These are phyloP conservation scores for Astrocystis sublimbata DNA, from an alignment of 495 filamentous ascomycete species.

Conservation along the genomic window DNA sequence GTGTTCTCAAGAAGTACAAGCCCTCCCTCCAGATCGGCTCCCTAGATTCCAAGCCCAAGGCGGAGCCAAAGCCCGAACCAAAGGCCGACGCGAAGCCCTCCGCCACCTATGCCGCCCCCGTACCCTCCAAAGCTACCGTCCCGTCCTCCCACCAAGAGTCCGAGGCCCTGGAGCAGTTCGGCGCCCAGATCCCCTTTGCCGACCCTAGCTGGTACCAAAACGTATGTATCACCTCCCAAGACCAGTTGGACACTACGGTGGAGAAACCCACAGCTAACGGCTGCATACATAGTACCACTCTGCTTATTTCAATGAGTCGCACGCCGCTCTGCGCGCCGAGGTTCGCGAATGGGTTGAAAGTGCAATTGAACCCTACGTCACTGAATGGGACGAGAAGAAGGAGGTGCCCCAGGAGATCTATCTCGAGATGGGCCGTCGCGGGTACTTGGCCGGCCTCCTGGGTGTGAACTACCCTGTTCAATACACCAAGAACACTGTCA, in stretches of 20 bases:
- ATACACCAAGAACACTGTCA: constrained; percentile 66
- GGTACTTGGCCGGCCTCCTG: constrained; percentile 87
- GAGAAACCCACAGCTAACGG: not conserved
- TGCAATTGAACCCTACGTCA: constrained; percentile 87
- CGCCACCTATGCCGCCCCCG: constrained; percentile 52
- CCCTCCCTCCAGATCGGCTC: constrained; percentile 84
- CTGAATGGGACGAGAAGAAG: constrained; percentile 95
- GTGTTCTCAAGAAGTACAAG: constrained; percentile 95
- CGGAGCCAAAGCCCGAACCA: constrained; percentile 35
- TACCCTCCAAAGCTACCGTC: constrained; percentile 51
- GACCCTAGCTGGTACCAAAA: constrained; percentile 97
- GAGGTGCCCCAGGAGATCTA: constrained; percentile 85
- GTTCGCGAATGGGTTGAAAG: constrained; percentile 87
- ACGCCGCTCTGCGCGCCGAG: constrained; percentile 86
- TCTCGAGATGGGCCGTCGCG: constrained; percentile 90
- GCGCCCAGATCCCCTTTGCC: constrained; percentile 83
- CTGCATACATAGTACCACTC: constrained; percentile 78
- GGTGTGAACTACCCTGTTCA: constrained; percentile 79
- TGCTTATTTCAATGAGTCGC: constrained; percentile 91
- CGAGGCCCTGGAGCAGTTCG: constrained; percentile 80
- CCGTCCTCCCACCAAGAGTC: constrained; percentile 48
- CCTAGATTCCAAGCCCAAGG: constrained; percentile 78
- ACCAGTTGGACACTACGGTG: not conserved
- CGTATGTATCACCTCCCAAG: constrained; percentile 46
- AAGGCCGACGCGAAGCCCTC: constrained; percentile 56